Evolutionary conservation across 2,329 filamentous ascomycete genomes (phyloP), one percentile per base, ranked within the genome.

Genomic region (Fusarium tjaetaba): DNA sequence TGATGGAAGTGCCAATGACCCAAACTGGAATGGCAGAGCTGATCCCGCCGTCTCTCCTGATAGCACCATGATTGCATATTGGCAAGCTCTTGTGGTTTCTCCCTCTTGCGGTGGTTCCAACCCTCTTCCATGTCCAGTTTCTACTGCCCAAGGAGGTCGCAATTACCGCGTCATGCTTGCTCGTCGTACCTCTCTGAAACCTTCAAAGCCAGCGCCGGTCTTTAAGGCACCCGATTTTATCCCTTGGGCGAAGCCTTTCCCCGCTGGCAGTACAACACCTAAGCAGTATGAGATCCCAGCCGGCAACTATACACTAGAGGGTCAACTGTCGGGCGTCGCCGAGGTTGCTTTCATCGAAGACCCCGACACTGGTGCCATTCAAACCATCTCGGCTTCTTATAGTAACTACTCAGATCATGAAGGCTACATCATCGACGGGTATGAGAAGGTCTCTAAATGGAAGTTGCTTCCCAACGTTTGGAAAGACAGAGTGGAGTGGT

Each of bases 21-120:
- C 85, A 0, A 80, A 85, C 32, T 87, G 86, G 86, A 87, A 87
- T 70, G 85, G 79, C 8, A 76, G 78, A 16, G 86, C 85, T 10
- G 86, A 87, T 71, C 86, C 84, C 5, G 78, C 75, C 3, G 85
- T 79, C 49, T 84, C 82, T 4, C 78, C 72, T 3, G 85, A 87
- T 68, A 81, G 82, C 10, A 86, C 84, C 0, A 72, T 78, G 4
- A 81, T 87, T 41, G 82, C 81, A 1, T 88, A 84, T 68, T 85
- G 77, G 75, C 83, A 87, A 70, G 77, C 76, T 32, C 53, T 64
- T 24, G 53, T 68, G 20, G 45, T 64, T 13, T n/a, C 53, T 26
- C 85, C 84, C 0, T 80, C 80, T 4, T 87, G 85, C 70, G 85
- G 84, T 0, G 85, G 85, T 1, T 41, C 32, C 0, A 87, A 86